These are phyloP conservation scores for Smittium mucronatum DNA, from an alignment of 371 early-diverging fungal genomes.

Conservation along the genomic window DNA sequence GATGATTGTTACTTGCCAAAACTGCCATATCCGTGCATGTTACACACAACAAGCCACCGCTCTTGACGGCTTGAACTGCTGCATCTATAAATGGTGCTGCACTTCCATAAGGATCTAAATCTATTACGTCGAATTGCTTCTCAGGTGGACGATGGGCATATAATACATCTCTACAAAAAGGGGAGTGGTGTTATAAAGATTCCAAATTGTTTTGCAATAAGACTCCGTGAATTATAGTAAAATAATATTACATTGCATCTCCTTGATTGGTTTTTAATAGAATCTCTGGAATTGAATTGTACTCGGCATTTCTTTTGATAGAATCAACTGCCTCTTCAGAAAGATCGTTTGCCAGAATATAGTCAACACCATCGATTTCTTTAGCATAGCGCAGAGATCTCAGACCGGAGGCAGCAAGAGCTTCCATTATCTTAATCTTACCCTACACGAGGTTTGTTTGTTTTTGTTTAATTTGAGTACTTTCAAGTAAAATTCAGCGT, in stretches of 20 bases:
- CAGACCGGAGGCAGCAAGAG: constrained; percentile 96
- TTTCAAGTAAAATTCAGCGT: too few relatives aligned
- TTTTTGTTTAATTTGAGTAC: too few relatives aligned
- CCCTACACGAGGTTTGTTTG: too few relatives aligned
- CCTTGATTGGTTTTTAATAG: constrained; percentile 67
- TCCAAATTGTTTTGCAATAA: constrained; percentile 3
- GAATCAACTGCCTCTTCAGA: constrained; percentile 78
- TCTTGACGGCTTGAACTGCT: constrained; percentile 84
- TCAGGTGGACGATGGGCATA: constrained; percentile 51
- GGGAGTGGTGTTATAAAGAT: constrained; percentile 21
- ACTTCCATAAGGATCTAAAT: constrained; percentile 98
- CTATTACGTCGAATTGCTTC: constrained; percentile 67
- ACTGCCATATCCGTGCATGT: constrained; percentile 99
- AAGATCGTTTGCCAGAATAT: constrained; percentile 92
- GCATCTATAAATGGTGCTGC: constrained; percentile 95
- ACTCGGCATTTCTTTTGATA: constrained; percentile 77
- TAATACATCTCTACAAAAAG: constrained; percentile 43
- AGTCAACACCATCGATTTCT: constrained; percentile 71
- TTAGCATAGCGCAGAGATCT: constrained; percentile 97
- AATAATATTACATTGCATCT: constrained; percentile 52
- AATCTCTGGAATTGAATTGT: constrained; percentile 61
- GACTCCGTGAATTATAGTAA: constrained; percentile 14
- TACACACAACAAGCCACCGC: constrained; percentile 93
- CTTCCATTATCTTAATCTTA: constrained; percentile 79
- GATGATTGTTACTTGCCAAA: constrained; percentile 80